A percentile compares a stretch with the other conserved stretches of the same genome.
phyloP scores from a whole-genome alignment of 1,139 yeast species.

The Candida glucosophila region DNA sequence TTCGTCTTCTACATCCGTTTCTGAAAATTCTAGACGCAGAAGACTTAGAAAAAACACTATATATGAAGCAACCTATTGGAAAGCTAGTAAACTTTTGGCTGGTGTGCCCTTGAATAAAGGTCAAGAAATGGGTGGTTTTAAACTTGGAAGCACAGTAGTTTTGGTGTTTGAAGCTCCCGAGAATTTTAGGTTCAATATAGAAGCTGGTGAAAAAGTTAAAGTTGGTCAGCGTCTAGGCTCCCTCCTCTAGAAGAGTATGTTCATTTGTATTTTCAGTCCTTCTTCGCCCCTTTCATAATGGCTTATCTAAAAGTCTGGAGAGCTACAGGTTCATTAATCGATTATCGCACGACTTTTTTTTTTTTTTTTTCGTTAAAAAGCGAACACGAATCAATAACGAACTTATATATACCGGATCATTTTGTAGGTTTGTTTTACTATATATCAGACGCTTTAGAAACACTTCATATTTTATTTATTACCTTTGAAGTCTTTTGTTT shows the following conservation, averaged over 20 bases:
- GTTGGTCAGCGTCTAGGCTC: constrained; percentile 81
- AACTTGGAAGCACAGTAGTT: constrained; percentile 92
- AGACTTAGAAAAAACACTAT: constrained; percentile 67
- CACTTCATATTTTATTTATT: too few species aligned
- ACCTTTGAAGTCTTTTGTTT: too few species aligned
- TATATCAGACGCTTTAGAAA: too few species aligned
- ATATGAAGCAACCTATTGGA: constrained; percentile 86
- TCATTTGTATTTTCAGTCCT: neutral
- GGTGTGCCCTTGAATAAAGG: constrained; percentile 90
- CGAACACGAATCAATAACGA: too few species aligned
- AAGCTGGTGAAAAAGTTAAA: constrained; percentile 67
- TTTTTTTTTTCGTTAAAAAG: too few species aligned
- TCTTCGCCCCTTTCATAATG: too few species aligned
- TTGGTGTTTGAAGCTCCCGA: constrained; percentile 93
- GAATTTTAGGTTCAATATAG: constrained; percentile 59
- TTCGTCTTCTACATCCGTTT: constrained; percentile 9
- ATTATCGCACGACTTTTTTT: neutral
- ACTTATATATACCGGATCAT: too few species aligned
- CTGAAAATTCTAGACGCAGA: constrained; percentile 16
- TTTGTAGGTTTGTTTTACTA: too few species aligned
- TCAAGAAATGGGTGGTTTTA: constrained; percentile 95
- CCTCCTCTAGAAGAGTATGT: constrained; percentile 9
- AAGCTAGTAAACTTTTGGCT: constrained; percentile 70
- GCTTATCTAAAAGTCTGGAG: too few species aligned
- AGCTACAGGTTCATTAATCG: neutral